phyloP scores from a whole-genome alignment of 2,329 filamentous ascomycete genomes.

The Corniculantispora saksenae region DNA sequence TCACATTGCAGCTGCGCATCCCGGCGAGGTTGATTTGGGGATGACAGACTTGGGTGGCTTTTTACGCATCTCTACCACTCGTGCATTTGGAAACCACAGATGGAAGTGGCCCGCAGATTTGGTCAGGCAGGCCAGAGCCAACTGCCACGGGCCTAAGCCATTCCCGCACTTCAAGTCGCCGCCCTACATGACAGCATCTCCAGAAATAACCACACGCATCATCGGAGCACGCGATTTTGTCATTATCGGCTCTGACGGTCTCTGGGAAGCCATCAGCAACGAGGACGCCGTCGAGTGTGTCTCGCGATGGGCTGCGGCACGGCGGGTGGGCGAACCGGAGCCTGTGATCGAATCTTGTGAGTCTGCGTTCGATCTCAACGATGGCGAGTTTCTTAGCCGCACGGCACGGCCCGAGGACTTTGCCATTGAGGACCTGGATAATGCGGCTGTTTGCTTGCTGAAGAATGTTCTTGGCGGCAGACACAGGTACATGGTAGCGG shows the following conservation, averaged over 20 bases:
- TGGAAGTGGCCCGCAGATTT: constrained; percentile 11
- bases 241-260: constrained; percentile 23
- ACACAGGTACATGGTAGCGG: constrained; percentile 72
- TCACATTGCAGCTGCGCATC: background rate
- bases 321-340: background rate
- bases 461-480: constrained; percentile 79
- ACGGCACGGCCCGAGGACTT: constrained; percentile 54
- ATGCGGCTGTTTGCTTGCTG: constrained; percentile 77
- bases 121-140: background rate
- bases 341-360: background rate
- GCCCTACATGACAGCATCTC: constrained; percentile 20
- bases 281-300: constrained; percentile 22
- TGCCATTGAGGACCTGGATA: constrained; percentile 72
- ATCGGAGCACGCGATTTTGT: constrained; percentile 21
- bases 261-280: constrained; percentile 22
- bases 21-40: background rate
- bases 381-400: constrained; percentile 27
- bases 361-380: constrained; percentile 17
- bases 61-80: background rate
- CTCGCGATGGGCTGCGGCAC: constrained; percentile 21
- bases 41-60: background rate
- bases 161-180: constrained; percentile 8
- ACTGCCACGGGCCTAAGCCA: constrained; percentile 1
- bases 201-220: constrained; percentile 18
- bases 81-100: constrained; percentile 2